Evolutionary conservation across 164 flowering plant genomes (phyloP).

Genomic region (Piper betle): DNA sequence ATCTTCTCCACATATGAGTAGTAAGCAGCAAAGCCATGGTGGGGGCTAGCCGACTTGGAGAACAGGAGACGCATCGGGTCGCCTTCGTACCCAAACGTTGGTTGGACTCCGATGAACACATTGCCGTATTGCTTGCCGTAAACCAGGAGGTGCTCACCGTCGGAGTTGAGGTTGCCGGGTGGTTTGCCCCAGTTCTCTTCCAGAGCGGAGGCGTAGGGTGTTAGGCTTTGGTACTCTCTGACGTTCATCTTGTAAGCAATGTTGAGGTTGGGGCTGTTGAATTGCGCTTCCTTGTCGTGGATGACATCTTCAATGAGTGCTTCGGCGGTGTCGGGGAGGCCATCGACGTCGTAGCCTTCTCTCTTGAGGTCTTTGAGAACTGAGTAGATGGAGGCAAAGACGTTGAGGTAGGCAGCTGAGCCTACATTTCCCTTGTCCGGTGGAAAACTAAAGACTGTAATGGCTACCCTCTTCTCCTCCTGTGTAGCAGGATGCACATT

Average conservation of each 20-base stretch:
- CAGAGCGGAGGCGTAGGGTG: conserved; percentile 74
- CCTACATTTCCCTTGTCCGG: conserved; percentile 99
- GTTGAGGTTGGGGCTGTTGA: conserved; percentile 96
- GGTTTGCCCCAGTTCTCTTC: conserved; percentile 99
- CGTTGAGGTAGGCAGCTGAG: conserved; percentile 97
- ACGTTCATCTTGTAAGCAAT: conserved; percentile 92
- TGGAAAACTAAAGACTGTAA: conserved; percentile 98
- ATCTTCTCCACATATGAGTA: conserved; percentile 92
- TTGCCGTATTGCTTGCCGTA: conserved; percentile 95
- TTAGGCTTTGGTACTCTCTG: conserved; percentile 71
- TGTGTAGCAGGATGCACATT: conserved; percentile 19
- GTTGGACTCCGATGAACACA: conserved; percentile 94
- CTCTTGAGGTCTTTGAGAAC: conserved; percentile 72
- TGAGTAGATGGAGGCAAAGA: conserved; percentile 80
- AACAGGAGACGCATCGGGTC: conserved; percentile 97
- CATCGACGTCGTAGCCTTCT: conserved; percentile 84
- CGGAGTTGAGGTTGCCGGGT: conserved; percentile 94
- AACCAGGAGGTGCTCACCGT: conserved; percentile 91
- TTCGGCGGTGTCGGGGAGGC: conserved; percentile 82
- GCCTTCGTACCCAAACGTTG: conserved; percentile 97
- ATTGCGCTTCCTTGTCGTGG: conserved; percentile 97
- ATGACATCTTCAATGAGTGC: conserved; percentile 74
- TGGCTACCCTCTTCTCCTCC: conserved; percentile 86
- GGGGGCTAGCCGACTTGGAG: conserved; percentile 98
- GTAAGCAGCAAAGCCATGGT: conserved; percentile 97